Evolutionary conservation across 2,329 filamentous ascomycete genomes (phyloP), one percentile per base, ranked within the genome.

Genomic region (Alternaria triticimaculans): DNA sequence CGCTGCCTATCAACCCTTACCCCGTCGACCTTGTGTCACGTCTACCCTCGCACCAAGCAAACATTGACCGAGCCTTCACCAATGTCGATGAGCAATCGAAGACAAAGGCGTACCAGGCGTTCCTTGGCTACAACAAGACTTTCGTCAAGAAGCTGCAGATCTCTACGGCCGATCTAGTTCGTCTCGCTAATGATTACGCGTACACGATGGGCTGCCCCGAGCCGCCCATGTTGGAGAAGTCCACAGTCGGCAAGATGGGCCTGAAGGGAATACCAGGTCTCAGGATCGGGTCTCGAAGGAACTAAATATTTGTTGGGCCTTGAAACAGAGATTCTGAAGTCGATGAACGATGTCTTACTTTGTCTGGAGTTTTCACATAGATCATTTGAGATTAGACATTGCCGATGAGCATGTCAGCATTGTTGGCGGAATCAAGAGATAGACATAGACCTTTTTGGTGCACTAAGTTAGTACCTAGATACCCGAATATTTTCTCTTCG

Each of bases 1-100:
- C 82, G 30, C 74, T 87, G 18, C 84, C 84, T 18, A 86, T 87
- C 70, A 75, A 84, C 28, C 80, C 84, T 3, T 84, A 87, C 65
- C 82, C 84, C 2, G 75, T 78, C 14, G 77, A 81, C 21, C 78
- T 87, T 60, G 73, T 76, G 8, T 71, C 76, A 12, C 70, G 74
- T 10, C 76, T 82, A 30, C 58, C 77, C 8, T 62, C 74, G 23
- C 78, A 76, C 65, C 68, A 78, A 37, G 44, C 67, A 6, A 72
- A 70, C 6, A 74, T 84, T 50, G 68, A 72, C 20, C 63, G 69
- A 14, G 79, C 79, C 0, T 76, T 84, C 53, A 60, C 57, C 11
- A 65, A 70, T 7, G 76, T 84, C 9, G 81, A 84, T 20, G 80
- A 83, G 50, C 66, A 65, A 12, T 73, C 78, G 4, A 84, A 83